Evolutionary conservation across 2,329 filamentous ascomycete genomes (phyloP).

Genomic region (Rhynchosporium agropyri): DNA sequence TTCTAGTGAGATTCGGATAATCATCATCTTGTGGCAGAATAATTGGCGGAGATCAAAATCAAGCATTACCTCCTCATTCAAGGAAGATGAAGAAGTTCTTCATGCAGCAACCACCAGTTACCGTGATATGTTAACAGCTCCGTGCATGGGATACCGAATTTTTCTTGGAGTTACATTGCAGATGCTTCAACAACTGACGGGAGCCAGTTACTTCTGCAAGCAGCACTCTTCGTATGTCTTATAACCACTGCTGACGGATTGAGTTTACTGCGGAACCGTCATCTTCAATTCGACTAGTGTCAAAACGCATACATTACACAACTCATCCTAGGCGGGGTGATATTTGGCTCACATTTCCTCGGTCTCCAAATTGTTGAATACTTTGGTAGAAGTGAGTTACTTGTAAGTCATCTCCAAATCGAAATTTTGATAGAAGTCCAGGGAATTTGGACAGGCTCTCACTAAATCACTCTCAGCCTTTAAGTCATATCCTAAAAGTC

Average conservation of each 20-base stretch:
- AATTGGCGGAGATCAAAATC: constrained; percentile 47
- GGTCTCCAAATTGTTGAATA: constrained; percentile 68
- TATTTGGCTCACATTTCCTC: constrained; percentile 65
- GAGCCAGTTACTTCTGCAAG: constrained; percentile 58
- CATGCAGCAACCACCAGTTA: constrained; percentile 51
- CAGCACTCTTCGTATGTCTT: not conserved
- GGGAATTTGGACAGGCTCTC: not conserved
- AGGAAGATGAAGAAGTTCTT: constrained; percentile 69
- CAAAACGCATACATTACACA: constrained; percentile 69
- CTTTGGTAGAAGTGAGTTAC: constrained; percentile 62
- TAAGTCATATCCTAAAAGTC: not conserved
- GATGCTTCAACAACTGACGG: constrained; percentile 68
- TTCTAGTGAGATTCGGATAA: constrained; percentile 53
- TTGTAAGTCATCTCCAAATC: not conserved
- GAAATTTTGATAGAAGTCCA: not conserved
- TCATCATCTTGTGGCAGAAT: constrained; percentile 48
- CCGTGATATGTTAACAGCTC: constrained; percentile 62
- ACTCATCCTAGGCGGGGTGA: constrained; percentile 68
- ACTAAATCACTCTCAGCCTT: not conserved
- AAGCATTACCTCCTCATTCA: constrained; percentile 46
- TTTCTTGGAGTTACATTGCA: constrained; percentile 65
- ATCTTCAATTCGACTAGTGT: constrained; percentile 55
- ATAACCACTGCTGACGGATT: constrained; percentile 30
- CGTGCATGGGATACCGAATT: constrained; percentile 64
- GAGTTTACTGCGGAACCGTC: constrained; percentile 63